These are phyloP conservation scores for Aspergillus carlsbadensis DNA, from an alignment of 495 filamentous ascomycete species.

Conservation along the genomic window DNA sequence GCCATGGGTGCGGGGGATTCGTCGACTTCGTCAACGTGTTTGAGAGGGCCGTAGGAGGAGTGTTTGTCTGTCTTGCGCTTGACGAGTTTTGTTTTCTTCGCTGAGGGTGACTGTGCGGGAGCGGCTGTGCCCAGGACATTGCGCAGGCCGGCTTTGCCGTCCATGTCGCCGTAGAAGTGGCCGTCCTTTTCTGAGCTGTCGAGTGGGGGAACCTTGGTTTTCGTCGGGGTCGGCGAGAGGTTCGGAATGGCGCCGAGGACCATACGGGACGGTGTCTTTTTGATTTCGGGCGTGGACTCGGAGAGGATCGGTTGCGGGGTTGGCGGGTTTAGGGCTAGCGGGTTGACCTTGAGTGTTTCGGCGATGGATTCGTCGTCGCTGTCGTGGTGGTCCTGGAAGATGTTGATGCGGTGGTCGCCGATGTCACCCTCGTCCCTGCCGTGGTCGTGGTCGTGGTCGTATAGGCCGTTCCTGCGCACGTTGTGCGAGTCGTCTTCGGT, in stretches of 20 bases:
- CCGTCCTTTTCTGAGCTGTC: conserved; percentile 28
- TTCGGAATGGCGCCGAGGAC: conserved; percentile 38
- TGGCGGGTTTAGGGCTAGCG: conserved; percentile 53
- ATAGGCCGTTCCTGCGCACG: conserved; percentile 19
- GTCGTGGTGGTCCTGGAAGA: conserved; percentile 49
- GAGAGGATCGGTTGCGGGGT: conserved; percentile 40
- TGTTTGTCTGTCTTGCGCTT: conserved; percentile 36
- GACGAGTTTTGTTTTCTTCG: conserved; percentile 32
- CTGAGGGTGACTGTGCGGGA: conserved; percentile 1
- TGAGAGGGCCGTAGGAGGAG: conserved; percentile 36
- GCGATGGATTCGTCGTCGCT: conserved; percentile 36
- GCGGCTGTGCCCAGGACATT: conserved; percentile 23
- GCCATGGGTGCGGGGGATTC: conserved; percentile 10
- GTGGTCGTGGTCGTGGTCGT: conserved; percentile 29
- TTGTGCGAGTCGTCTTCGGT: conserved; percentile 29
- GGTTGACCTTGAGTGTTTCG: conserved; percentile 40
- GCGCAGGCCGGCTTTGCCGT: conserved; percentile 25
- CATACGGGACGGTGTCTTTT: conserved; percentile 22
- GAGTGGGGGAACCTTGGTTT: conserved; percentile 11
- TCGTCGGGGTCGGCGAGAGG: conserved; percentile 28
- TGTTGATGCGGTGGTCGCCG: conserved; percentile 39
- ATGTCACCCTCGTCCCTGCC: conserved; percentile 38
- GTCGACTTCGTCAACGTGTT: conserved; percentile 33
- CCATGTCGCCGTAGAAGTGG: conserved; percentile 40
- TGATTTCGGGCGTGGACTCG: conserved; percentile 24